Evolutionary conservation across 257 asterid species (phyloP), one percentile per base, ranked within the genome.

Genomic region (Solanum bulbocastanum): DNA sequence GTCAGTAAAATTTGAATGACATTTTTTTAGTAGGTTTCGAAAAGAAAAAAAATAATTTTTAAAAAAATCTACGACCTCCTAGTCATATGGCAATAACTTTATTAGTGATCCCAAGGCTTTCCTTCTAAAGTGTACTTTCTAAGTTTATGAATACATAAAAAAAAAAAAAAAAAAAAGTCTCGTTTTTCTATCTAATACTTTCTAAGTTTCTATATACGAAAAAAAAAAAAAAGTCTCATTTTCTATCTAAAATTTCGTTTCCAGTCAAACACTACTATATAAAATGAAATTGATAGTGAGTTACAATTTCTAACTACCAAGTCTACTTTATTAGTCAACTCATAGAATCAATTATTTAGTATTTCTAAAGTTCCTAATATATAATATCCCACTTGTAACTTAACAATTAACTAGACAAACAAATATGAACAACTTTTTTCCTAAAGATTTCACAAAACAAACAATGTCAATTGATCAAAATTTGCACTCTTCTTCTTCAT

Each of bases 391-490:
- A n/a, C n/a, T 42, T 78, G 60, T 78, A 78, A 39, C 60, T 40
- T 4, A 83, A 14, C 87, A 88, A 73, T 9, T 22, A 94, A 92
- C 91, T 5, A 91, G 76, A 93, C 90, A 90, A 89, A 52, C 88
- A 72, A 93, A 94, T 83, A 86, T 94, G 91, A 92, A 86, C 60
- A 93, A 73, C 60, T 74, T 88, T 87, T 92, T 93, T 86, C 90
- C 90, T 8, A 62, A 42, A 27, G 88, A 90, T 82, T 91, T 93
- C 83, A 74, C 93, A 36, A 85, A 89, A 76, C 92, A 58, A 33
- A 33, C 36, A 84, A 87, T 87, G 25, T 20, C 25, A 56, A 56
- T 56, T 56, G 66, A 56, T 56, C 66, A 56, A 56, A 56, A 56
- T 56, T 56, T 56, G 25, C 66, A 56, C 25, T 7, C 66, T 20